Evolutionary conservation across 2,329 filamentous ascomycete genomes (phyloP).

Genomic region (Didymella sp.): DNA sequence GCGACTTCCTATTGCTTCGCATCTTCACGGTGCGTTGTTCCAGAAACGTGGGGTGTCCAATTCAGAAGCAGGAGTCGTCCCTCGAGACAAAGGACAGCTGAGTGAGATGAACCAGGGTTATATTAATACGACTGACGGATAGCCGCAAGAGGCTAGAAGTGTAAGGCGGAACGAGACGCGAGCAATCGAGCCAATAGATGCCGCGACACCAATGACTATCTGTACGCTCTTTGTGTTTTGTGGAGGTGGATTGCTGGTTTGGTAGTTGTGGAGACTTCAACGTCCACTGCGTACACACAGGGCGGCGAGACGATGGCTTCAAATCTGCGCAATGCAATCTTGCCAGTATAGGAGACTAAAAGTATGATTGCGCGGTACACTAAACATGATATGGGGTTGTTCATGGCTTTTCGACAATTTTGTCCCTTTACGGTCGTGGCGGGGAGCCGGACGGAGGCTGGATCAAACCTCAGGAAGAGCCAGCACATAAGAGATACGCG

Average conservation of each 20-base stretch:
- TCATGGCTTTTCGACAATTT: constrained; percentile 14
- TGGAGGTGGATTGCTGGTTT: constrained; percentile 20
- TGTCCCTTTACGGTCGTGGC: constrained; percentile 33
- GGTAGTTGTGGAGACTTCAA: constrained; percentile 17
- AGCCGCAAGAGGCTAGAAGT: constrained; percentile 6
- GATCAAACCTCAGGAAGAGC: constrained; percentile 26
- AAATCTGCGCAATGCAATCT: background rate
- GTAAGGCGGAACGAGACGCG: constrained; percentile 8
- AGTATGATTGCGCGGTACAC: constrained; percentile 12
- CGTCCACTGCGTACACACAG: background rate
- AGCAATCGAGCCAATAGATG: constrained; percentile 14
- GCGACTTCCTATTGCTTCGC: constrained; percentile 22
- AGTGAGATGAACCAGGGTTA: constrained; percentile 13
- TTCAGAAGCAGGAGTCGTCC: background rate
- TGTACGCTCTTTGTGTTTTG: constrained; percentile 15
- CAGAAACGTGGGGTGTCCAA: background rate
- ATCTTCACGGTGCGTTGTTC: constrained; percentile 13
- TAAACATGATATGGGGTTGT: background rate
- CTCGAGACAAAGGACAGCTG: constrained; percentile 9
- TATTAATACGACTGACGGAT: constrained; percentile 17
- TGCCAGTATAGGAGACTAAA: background rate
- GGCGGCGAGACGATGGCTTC: background rate
- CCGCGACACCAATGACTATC: background rate
- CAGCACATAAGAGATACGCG: constrained; percentile 35
- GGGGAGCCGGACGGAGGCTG: constrained; percentile 39